Evolutionary conservation across 1,284 basidiomycete genomes (phyloP), one percentile per base, ranked within the genome.

Genomic region (Moniliophthora roreri): DNA sequence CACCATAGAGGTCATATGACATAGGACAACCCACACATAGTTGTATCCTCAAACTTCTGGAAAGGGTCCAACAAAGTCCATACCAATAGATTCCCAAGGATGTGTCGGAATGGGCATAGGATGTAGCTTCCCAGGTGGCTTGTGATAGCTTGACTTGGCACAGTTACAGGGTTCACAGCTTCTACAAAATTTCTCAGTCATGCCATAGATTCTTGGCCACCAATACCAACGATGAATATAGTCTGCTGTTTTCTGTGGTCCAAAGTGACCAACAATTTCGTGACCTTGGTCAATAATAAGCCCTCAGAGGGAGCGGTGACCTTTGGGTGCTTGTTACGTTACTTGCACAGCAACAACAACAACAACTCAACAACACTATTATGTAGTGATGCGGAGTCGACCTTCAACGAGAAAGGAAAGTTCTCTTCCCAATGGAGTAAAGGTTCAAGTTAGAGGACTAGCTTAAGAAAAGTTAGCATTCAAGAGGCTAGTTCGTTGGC

Each of bases 21-120:
- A 67, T 0, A 73, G 66, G 0, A 73, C 55, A 2, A 74, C 69
- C 62, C 62, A 66, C 0, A 72, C 41, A 46, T 67, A 69, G 53
- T 71, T 61, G 18, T 46, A 63, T 0, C 61, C 63, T 24, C 58
- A 50, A 0, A 60, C 60, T 44, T 68, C 60, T 0, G 71, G 69
- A 16, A 74, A 62, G 7, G 69, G 72, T 0, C 69, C 66, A 0
- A 72, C 49, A 24, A 72, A 51, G 28, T 51, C 49, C 49, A 51
- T 51, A 0, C 49, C 49, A 24, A 51, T 42, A 1, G 49, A 51
- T 21, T 51, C 49, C 49, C 49, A 51, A 2, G 49, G 49, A 1
- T 28, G 20, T 10, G 23, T 24, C 1, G 49, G 49, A 2, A 51
- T 26, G 1, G 49, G 49, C 8, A 51, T 23, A 1, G 38, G 20